Evolutionary conservation across 1,284 basidiomycete genomes (phyloP).

Genomic region (Testicularia cyperi): DNA sequence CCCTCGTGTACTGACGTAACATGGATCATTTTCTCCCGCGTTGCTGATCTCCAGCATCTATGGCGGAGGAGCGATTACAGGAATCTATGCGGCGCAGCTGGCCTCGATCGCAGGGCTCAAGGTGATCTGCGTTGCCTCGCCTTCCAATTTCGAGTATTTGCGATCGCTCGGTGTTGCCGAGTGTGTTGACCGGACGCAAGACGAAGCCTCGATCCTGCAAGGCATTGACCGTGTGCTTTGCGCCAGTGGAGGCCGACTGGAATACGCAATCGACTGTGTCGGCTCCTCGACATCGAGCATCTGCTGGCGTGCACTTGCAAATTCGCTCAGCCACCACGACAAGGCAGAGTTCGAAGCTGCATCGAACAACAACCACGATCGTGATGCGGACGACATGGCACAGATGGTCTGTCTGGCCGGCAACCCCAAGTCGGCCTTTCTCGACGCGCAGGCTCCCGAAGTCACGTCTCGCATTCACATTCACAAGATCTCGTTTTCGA

Average conservation of each 20-base stretch:
- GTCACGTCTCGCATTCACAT: slow-evolving; percentile 11
- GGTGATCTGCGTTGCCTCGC: slow-evolving; percentile 42
- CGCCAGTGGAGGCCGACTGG: slow-evolving; percentile 9
- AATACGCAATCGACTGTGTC: slow-evolving; percentile 47
- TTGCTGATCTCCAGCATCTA: slow-evolving; percentile 19
- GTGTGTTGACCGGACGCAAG: slow-evolving; percentile 41
- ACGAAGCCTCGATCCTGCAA: slow-evolving; percentile 7
- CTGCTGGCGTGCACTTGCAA: slow-evolving; percentile 16
- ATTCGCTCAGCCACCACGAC: too few relatives aligned
- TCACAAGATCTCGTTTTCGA: slow-evolving; percentile 50
- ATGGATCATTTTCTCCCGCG: too few relatives aligned
- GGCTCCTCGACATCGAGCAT: slow-evolving; percentile 32
- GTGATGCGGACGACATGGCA: neutral
- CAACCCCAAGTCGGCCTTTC: slow-evolving; percentile 25
- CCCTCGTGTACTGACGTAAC: neutral
- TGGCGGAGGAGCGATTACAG: slow-evolving; percentile 50
- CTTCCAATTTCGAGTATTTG: slow-evolving; percentile 41
- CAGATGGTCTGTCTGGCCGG: slow-evolving; percentile 48
- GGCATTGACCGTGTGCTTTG: slow-evolving; percentile 8
- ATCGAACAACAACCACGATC: too few relatives aligned
- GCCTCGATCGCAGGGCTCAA: slow-evolving; percentile 25
- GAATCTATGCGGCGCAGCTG: slow-evolving; percentile 48
- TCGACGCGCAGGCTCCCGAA: neutral
- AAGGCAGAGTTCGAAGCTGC: too few relatives aligned
- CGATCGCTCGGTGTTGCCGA: slow-evolving; percentile 21